Evolutionary conservation across 2,329 filamentous ascomycete species (phyloP), one percentile per base, ranked within the genome.

Genomic region (Alternaria conjuncta): DNA sequence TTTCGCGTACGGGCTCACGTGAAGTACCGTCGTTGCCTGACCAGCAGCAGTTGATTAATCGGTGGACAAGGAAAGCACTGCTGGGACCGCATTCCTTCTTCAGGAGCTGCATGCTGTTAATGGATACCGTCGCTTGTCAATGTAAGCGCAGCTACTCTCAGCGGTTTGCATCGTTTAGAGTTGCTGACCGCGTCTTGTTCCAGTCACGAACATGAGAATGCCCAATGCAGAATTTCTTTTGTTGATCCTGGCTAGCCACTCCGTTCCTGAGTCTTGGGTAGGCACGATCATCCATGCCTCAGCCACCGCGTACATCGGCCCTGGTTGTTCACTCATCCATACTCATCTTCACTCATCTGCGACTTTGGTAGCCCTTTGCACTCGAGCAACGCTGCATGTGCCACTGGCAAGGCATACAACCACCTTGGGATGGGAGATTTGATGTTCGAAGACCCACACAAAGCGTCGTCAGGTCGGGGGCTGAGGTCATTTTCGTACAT

Each of bases 391-490:
- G 11, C 57, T 50, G 32, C 53, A 32, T 55, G 32, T 44, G 36
- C 43, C 36, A 36, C 58, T 47, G 20, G 51, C 64, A 54, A 65
- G 55, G 47, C 63, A 59, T 44, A 65, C 36, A 55, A 54, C 54
- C 21, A 41, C 23, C 9, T 60, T 54, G 60, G 45, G 36, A 12
- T 55, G 61, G 57, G 30, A 63, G 46, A 61, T 63, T 59, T 23
- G 23, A 55, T 63, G 47, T 58, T 44, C 53, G 51, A 47, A n/a
- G 61, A 46, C 63, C 64, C 55, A 63, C 49, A 41, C 46, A 62
- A 58, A 56, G 68, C 65, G 71, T 76, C 72, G 75, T 76, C 68
- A 76, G 69, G 67, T 59, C 64, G 46, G 47, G 71, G 75, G 75
- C 75, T 76, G 65, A 72, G 72, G 60, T 66, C 62, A 25, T 54